Base-by-base conservation (phyloP, 2,329 filamentous ascomycete species). In the Fusarium nanum region DNA sequence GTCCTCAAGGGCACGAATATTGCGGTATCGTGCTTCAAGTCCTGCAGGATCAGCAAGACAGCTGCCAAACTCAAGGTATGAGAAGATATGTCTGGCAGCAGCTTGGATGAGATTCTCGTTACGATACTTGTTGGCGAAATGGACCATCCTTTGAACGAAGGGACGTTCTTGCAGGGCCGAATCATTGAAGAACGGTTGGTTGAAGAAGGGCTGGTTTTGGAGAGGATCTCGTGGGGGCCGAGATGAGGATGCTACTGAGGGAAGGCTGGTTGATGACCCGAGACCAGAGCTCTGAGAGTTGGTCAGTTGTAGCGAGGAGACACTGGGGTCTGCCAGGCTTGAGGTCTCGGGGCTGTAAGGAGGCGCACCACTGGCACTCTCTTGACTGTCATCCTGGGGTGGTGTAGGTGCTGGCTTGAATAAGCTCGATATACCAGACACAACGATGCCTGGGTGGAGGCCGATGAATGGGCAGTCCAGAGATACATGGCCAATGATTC, bases 401-500 rank as follows among this genome's bases (percentile, higher is more conserved):
- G 69, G 71, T 23, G 72, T 75, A 16, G 81, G 77, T 13, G 83
- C 79, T 6, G 83, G 79, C 37, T 84, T 81, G 78, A 97, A 96
- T 13, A 97, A 84, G 75, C 93, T 95, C 4, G 90, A 87, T 56
- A 97, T 87, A 3, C 94, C 93, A 40, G 92, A 92, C n/a, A 90
- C 87, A 44, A 97, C 88, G 44, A 98, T 92, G 8, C 94, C 92
- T 2, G 93, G 94, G 79, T 98, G 93, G 77, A 98, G 91, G 6
- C 94, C 94, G 8, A 97, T 83, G 62, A 97, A 93, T 0, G 94
- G 94, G 0, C 92, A 92, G 79, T 98, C 94, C 50, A 97, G 91
- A 59, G 92, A 92, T 59, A 98, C 84, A 7, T 90, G 90, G 0
- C 94, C 94, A 30, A 97, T 80, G 42, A 97, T 92, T 12, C 89